Conservation (phyloP, 768 basidiomycete genomes). For the Trichaptum fuscoviolaceum region DNA sequence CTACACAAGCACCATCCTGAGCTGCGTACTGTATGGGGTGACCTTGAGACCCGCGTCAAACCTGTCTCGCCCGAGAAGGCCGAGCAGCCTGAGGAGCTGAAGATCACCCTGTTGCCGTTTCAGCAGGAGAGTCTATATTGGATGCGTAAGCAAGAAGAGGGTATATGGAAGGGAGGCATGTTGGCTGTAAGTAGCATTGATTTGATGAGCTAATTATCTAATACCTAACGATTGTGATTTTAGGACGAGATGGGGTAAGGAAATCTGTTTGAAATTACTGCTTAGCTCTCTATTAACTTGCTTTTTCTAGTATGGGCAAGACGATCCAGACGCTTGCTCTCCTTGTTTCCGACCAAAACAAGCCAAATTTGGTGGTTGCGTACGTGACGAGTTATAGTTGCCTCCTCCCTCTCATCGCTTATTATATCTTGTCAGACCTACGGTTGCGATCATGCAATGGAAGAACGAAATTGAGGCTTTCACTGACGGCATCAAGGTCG, state of each 20-base stretch:
- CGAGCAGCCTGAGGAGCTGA: conserved; percentile 77
- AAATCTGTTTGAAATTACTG: not conserved
- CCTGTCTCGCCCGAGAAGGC: conserved; percentile 63
- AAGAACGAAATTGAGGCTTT: conserved; percentile 87
- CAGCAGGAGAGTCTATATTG: conserved; percentile 92
- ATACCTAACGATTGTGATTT: conserved; percentile 8
- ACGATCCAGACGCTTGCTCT: conserved; percentile 96
- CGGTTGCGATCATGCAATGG: conserved; percentile 74
- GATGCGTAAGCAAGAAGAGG: conserved; percentile 92
- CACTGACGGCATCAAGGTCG: conserved; percentile 76
- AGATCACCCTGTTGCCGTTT: conserved; percentile 85
- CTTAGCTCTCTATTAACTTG: conserved; percentile 11
- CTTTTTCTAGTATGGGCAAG: conserved; percentile 77
- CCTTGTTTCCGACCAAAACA: conserved; percentile 68
- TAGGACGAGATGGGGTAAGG: conserved; percentile 90
- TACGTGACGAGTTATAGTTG: conserved; percentile 30
- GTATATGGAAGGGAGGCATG: conserved; percentile 88
- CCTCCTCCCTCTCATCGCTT: conserved; percentile 4
- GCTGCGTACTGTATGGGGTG: conserved; percentile 81
- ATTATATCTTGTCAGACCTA: conserved; percentile 32
- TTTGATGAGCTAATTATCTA: not conserved
- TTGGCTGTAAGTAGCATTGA: conserved; percentile 58
- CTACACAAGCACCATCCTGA: conserved; percentile 73
- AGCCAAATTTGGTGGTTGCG: conserved; percentile 92
- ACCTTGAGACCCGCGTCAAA: conserved; percentile 60